Conservation (phyloP, 2,329 filamentous ascomycete species). For the Colletotrichum sp. region DNA sequence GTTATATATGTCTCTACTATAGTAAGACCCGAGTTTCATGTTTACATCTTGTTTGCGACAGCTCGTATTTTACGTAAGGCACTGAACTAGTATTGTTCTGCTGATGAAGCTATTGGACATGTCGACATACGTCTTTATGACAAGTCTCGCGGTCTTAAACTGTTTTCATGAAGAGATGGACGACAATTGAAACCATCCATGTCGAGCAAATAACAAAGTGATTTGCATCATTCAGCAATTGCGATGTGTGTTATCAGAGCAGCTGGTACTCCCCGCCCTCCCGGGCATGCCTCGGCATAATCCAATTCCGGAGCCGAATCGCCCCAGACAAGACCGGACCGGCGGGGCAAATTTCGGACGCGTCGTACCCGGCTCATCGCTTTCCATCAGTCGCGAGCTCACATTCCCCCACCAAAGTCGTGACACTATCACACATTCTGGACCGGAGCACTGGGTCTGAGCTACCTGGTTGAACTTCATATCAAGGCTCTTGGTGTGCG, state of each 20-base stretch:
- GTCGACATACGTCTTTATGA: neutral
- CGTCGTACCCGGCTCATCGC: neutral
- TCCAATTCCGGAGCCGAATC: neutral
- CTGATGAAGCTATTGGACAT: neutral
- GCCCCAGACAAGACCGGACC: neutral
- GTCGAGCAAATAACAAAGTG: neutral
- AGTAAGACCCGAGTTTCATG: neutral
- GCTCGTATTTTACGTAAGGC: neutral
- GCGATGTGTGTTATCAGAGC: neutral
- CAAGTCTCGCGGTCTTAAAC: neutral
- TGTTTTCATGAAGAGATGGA: neutral
- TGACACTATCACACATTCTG: neutral
- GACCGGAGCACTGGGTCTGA: neutral
- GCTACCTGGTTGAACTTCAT: neutral
- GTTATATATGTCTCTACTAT: neutral
- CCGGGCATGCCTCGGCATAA: constrained; percentile 10
- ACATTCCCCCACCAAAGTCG: neutral
- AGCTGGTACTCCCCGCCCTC: rapidly evolving
- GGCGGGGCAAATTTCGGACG: neutral
- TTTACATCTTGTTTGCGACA: neutral
- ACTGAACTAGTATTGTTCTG: neutral
- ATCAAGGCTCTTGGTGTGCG: neutral
- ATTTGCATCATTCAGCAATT: neutral
- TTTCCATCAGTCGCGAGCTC: neutral
- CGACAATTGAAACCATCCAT: neutral